These are phyloP conservation scores for Talaromyces sp. DNA, from an alignment of 2,329 filamentous ascomycete genomes.

Conservation along the genomic window DNA sequence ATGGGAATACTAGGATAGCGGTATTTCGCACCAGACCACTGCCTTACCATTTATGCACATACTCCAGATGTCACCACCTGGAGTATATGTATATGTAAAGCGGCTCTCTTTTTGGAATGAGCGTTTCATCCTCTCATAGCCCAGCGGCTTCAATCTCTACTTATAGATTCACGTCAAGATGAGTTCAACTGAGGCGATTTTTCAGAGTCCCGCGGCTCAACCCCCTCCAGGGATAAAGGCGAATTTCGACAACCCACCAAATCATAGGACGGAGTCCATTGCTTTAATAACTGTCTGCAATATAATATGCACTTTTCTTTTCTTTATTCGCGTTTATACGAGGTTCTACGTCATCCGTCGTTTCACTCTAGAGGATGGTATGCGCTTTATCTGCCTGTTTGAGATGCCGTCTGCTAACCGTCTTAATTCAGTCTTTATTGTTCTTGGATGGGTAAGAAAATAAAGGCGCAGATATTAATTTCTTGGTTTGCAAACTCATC, in stretches of 20 bases:
- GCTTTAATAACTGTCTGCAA: not conserved
- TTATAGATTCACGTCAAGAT: not conserved
- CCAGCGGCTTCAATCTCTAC: not conserved
- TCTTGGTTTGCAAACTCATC: not conserved
- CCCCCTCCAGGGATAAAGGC: not conserved
- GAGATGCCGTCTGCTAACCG: not conserved
- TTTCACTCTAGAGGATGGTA: slow-evolving; percentile 4
- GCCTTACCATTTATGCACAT: not conserved
- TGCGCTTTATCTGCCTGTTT: not conserved
- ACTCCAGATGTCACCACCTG: not conserved
- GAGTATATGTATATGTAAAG: not conserved
- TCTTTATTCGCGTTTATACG: not conserved
- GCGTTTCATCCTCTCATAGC: not conserved
- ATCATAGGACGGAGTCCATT: not conserved
- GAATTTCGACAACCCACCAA: not conserved
- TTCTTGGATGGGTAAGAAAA: slow-evolving; percentile 5
- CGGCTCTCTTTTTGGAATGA: not conserved
- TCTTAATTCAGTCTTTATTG: not conserved
- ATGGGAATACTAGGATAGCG: not conserved
- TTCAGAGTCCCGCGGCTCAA: not conserved
- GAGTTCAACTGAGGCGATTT: not conserved
- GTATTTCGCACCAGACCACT: not conserved
- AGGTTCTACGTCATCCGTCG: not conserved
- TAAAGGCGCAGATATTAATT: not conserved
- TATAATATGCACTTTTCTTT: not conserved